Evolutionary conservation across 1,284 basidiomycete genomes (phyloP).

Genomic region (Melampsora allii-populina): DNA sequence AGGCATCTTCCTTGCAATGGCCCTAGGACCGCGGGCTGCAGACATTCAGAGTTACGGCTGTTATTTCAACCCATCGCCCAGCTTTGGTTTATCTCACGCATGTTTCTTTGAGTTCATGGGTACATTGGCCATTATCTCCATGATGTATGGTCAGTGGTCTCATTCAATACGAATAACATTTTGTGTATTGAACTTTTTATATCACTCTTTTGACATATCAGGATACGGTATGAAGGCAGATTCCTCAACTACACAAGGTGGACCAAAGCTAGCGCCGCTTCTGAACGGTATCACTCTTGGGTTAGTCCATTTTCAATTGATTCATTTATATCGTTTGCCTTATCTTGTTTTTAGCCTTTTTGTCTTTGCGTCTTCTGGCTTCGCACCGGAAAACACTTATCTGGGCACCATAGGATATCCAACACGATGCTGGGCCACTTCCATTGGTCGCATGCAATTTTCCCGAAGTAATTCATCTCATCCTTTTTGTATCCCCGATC

Average conservation of each 20-base stretch:
- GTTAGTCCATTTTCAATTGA: constrained; percentile 4
- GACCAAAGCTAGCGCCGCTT: neutral
- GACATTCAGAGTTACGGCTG: constrained; percentile 19
- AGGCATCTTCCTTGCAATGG: constrained; percentile 3
- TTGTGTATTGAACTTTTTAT: neutral
- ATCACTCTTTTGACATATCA: neutral
- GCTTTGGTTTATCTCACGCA: constrained; percentile 8
- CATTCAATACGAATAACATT: neutral
- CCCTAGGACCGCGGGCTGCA: constrained; percentile 5
- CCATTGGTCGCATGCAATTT: constrained; percentile 10
- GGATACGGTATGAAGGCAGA: neutral
- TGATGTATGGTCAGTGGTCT: constrained; percentile 25
- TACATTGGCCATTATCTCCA: neutral
- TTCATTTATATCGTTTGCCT: neutral
- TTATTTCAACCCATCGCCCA: constrained; percentile 8
- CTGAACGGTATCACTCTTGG: constrained; percentile 16
- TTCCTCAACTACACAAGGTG: neutral
- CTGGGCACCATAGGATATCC: constrained; percentile 12
- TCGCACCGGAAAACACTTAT: constrained; percentile 6
- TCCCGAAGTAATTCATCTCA: neutral
- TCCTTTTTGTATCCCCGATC: neutral
- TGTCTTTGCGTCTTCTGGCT: constrained; percentile 16
- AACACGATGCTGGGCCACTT: constrained; percentile 14
- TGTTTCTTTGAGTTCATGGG: constrained; percentile 27
- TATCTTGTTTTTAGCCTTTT: constrained; percentile 4